Evolutionary conservation across 441 rosid species (phyloP).

Genomic region (Brassica balearica): DNA sequence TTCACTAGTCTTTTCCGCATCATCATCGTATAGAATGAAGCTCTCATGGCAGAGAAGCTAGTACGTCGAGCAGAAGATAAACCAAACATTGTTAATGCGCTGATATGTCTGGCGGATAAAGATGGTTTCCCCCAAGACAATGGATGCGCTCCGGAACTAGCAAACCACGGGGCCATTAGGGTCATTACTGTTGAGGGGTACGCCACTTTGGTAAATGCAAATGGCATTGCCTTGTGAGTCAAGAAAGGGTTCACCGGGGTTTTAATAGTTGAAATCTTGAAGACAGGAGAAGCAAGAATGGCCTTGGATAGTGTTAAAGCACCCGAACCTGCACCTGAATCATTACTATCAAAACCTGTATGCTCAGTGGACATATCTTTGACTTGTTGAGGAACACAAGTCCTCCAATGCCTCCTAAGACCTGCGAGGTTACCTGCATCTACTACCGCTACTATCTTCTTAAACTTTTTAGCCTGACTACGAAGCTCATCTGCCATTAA

Average conservation of each 20-base stretch:
- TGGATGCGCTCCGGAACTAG: too few relatives aligned
- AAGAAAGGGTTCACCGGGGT: slow-evolving; percentile 25
- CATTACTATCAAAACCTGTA: neutral
- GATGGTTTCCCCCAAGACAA: slow-evolving; percentile 58
- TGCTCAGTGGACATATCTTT: neutral
- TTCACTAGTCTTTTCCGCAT: slow-evolving; percentile 51
- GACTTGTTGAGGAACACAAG: neutral
- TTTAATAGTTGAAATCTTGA: too few relatives aligned
- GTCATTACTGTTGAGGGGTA: slow-evolving; percentile 52
- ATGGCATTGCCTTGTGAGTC: slow-evolving; percentile 51
- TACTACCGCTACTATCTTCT: neutral
- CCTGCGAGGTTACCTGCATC: neutral
- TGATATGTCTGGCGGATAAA: slow-evolving; percentile 78
- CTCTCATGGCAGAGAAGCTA: slow-evolving; percentile 87
- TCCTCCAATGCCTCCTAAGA: neutral
- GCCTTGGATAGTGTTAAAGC: slow-evolving; percentile 77
- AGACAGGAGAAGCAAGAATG: slow-evolving; percentile 33
- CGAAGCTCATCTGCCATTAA: slow-evolving; percentile 48
- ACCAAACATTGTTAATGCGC: slow-evolving; percentile 66
- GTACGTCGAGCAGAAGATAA: slow-evolving; percentile 82
- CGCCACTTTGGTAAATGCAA: slow-evolving; percentile 61
- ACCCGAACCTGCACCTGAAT: slow-evolving; percentile 58
- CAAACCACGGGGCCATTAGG: too few relatives aligned
- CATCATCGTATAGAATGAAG: slow-evolving; percentile 90
- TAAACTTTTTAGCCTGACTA: neutral